Evolutionary conservation across 192 early-diverging fungal genomes (phyloP).

Genomic region (Mycoemilia scoparia): DNA sequence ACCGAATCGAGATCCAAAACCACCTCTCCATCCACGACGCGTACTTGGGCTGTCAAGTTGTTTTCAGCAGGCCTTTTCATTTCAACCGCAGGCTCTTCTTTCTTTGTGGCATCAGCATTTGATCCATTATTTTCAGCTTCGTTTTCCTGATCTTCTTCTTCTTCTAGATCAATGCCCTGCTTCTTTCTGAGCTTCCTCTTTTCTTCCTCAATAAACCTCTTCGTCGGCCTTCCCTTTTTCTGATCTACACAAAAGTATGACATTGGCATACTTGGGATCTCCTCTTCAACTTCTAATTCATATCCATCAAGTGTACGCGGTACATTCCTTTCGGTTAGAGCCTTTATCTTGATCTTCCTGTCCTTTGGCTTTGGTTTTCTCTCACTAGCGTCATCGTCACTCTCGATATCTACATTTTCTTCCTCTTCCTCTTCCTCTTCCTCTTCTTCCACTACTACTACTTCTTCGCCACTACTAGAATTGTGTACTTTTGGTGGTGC

Average conservation of each 20-base stretch:
- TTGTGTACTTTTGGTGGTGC: too few relatives aligned
- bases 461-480: too few relatives aligned
- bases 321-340: slow-evolving; percentile 3
- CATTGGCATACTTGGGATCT: slow-evolving; percentile 17
- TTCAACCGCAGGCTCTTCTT: neutral
- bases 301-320: slow-evolving; percentile 5
- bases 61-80: slow-evolving; percentile 4
- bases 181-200: slow-evolving; percentile 12
- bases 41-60: slow-evolving; percentile 19
- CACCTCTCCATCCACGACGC: slow-evolving; percentile 24
- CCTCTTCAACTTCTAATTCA: slow-evolving; percentile 6
- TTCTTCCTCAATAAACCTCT: slow-evolving; percentile 19
- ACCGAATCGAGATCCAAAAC: slow-evolving; percentile 23
- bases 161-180: neutral
- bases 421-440: neutral
- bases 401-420: slow-evolving; percentile 1
- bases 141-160: neutral
- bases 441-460: too few relatives aligned
- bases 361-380: slow-evolving; percentile 1
- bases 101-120: neutral
- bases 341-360: neutral
- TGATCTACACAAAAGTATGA: slow-evolving; percentile 20
- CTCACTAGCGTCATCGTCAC: neutral
- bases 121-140: neutral
- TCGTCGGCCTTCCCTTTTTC: slow-evolving; percentile 14